Percentiles rank a stretch among this genome's conserved stretches.
phyloP scores from a whole-genome alignment of 2,329 filamentous ascomycete genomes.

The Cryphonectria carpinicola region DNA sequence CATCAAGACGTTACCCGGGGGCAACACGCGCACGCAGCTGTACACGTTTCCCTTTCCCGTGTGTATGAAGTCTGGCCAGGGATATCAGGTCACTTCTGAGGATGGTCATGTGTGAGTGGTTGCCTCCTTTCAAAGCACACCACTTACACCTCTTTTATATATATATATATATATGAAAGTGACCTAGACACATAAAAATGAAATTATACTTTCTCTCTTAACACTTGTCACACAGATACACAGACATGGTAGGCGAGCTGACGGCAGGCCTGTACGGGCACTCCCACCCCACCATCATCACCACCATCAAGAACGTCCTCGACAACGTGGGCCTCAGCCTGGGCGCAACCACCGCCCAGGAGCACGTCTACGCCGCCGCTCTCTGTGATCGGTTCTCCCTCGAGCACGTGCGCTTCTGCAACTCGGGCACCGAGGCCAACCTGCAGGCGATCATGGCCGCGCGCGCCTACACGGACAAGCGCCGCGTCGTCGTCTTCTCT shows the following conservation, averaged over 20 bases:
- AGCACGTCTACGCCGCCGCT: constrained; percentile 54
- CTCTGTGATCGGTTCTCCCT: constrained; percentile 59
- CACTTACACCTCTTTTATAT: too few species aligned
- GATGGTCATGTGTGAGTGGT: constrained; percentile 43
- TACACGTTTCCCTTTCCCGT: constrained; percentile 50
- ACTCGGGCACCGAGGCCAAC: constrained; percentile 70
- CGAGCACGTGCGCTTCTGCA: constrained; percentile 63
- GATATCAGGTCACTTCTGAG: constrained; percentile 44
- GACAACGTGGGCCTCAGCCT: constrained; percentile 55
- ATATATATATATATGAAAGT: background rate
- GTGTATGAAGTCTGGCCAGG: constrained; percentile 43
- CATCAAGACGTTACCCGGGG: constrained; percentile 33
- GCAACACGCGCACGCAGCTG: constrained; percentile 37
- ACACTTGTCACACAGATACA: constrained; percentile 44
- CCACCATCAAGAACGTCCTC: constrained; percentile 51
- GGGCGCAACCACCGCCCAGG: constrained; percentile 56
- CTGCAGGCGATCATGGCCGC: constrained; percentile 61
- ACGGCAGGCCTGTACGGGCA: constrained; percentile 70
- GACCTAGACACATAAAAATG: background rate
- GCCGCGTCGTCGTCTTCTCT: constrained; percentile 54
- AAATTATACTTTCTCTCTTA: background rate
- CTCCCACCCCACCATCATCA: constrained; percentile 58
- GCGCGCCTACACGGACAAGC: constrained; percentile 47
- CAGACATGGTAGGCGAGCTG: constrained; percentile 66
- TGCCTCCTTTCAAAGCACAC: background rate